Evolutionary conservation across 169 alveolate species (phyloP).

Genomic region (Plasmodium gonderi): DNA sequence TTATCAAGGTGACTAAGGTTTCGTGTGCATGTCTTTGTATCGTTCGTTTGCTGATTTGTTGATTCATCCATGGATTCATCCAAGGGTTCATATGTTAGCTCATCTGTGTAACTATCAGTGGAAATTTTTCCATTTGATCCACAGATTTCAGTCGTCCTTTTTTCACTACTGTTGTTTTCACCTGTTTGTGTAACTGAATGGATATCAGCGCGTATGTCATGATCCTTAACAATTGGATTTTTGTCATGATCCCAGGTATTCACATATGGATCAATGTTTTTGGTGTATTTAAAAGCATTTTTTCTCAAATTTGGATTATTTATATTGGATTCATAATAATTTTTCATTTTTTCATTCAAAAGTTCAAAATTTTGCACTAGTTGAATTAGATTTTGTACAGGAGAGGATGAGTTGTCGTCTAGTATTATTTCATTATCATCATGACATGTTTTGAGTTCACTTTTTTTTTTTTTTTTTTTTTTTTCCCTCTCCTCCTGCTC

Average conservation of each 20-base stretch:
- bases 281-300: conserved; percentile 7
- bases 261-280: neutral
- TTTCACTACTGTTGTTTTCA: neutral
- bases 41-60: neutral
- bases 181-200: neutral
- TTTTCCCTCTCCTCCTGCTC: neutral
- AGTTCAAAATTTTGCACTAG: conserved; percentile 17
- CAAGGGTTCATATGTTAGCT: neutral
- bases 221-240: neutral
- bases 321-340: conserved; percentile 15
- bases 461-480: neutral
- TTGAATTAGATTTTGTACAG: conserved; percentile 5
- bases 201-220: neutral
- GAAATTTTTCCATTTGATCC: neutral
- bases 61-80: neutral
- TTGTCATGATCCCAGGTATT: neutral
- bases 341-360: conserved; percentile 32
- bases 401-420: conserved; percentile 10
- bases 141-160: no score
- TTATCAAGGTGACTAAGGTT: neutral
- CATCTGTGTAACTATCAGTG: neutral
- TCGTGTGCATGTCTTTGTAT: neutral
- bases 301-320: conserved; percentile 11
- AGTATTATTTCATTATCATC: neutral
- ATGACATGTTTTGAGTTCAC: neutral